Evolutionary conservation across 768 basidiomycete species (phyloP).

Genomic region (Termitomyces sp.): DNA sequence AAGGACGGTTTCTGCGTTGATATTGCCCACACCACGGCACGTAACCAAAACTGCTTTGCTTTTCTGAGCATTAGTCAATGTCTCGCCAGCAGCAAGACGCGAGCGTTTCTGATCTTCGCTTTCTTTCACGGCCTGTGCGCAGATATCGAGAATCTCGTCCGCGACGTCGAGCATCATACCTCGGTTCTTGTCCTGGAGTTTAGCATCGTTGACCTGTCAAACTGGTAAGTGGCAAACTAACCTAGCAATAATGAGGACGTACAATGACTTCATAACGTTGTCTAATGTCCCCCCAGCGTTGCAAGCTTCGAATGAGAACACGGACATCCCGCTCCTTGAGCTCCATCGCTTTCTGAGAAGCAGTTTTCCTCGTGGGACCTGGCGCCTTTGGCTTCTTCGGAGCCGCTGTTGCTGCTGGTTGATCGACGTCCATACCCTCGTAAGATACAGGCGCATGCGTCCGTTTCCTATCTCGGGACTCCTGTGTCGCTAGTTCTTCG

Average conservation of each 20-base stretch:
- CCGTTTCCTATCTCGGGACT: constrained; percentile 73
- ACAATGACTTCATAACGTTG: constrained; percentile 93
- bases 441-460: constrained; percentile 85
- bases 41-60: constrained; percentile 95
- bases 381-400: constrained; percentile 73
- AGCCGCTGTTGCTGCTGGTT: constrained; percentile 52
- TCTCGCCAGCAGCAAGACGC: constrained; percentile 77
- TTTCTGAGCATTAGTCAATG: constrained; percentile 88
- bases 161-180: constrained; percentile 86
- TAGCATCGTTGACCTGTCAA: constrained; percentile 77
- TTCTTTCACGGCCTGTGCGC: constrained; percentile 76
- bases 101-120: constrained; percentile 77
- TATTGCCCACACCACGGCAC: constrained; percentile 83
- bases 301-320: constrained; percentile 89
- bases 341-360: constrained; percentile 92
- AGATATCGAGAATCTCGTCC: constrained; percentile 89
- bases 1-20: constrained; percentile 97
- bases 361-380: constrained; percentile 77
- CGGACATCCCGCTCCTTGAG: constrained; percentile 97
- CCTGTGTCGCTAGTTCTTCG: constrained; percentile 65
- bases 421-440: constrained; percentile 90
- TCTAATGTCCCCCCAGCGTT: constrained; percentile 97
- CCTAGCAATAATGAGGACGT: constrained; percentile 23
- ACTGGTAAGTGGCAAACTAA: neutral
- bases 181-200: constrained; percentile 90